Percentiles rank a stretch among this genome's conserved stretches.
These are phyloP conservation scores for Bacidia rubella DNA, from an alignment of 495 filamentous ascomycete genomes.

Conservation along the genomic window DNA sequence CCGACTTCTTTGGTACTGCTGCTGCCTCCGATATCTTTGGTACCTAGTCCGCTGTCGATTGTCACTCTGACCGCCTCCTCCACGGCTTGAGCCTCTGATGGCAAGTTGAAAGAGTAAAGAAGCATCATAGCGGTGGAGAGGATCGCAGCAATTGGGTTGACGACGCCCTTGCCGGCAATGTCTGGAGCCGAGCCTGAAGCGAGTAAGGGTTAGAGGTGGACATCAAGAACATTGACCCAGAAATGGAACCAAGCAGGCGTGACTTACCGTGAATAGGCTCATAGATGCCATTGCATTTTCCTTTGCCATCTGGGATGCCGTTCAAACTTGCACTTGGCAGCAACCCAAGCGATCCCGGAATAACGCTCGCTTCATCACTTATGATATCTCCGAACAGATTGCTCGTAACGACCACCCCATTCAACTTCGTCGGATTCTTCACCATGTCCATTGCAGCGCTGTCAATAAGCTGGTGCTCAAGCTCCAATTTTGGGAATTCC, in stretches of 20 bases:
- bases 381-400: conserved; percentile 98
- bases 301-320: conserved; percentile 62
- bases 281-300: conserved; percentile 56
- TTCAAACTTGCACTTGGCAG: conserved; percentile 81
- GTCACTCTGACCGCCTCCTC: conserved; percentile 70
- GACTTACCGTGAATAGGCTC: conserved; percentile 88
- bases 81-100: conserved; percentile 54
- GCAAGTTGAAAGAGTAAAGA: conserved; percentile 70
- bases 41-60: conserved; percentile 60
- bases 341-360: conserved; percentile 81
- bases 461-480: conserved; percentile 89
- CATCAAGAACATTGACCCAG: no score
- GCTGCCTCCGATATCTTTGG: conserved; percentile 66
- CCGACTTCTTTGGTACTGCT: conserved; percentile 65
- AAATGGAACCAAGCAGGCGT: no score
- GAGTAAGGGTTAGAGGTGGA: not conserved
- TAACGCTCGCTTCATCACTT: conserved; percentile 89
- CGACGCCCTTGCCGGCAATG: conserved; percentile 78
- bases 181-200: conserved; percentile 50
- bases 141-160: conserved; percentile 52
- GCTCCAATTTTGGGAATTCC: conserved; percentile 78
- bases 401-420: conserved; percentile 85
- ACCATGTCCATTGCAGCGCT: conserved; percentile 95
- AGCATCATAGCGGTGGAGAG: conserved; percentile 77
- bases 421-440: conserved; percentile 81